Conservation (phyloP, 192 early-diverging fungal species). For the Glomus cerebriforme region DNA sequence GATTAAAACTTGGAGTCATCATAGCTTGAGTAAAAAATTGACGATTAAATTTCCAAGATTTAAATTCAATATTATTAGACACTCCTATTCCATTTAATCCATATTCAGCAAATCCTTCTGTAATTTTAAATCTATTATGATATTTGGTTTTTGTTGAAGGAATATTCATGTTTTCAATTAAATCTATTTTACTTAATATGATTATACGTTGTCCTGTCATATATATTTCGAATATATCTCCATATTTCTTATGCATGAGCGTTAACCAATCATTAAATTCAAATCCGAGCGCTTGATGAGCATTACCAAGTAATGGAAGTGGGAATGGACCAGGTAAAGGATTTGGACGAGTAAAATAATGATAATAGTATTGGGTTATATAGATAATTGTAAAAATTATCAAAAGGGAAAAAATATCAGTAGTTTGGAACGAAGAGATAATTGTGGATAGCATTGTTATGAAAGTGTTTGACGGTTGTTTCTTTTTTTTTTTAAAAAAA, state of each 20-base stretch:
- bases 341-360: constrained; percentile 2
- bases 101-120: not conserved
- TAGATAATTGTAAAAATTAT: too few species aligned
- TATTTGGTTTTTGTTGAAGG: constrained; percentile 5
- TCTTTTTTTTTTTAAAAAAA: too few species aligned
- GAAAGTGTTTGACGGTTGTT: too few species aligned
- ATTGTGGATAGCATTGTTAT: too few species aligned
- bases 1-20: not conserved
- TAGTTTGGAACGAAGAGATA: too few species aligned
- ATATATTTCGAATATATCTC: constrained; percentile 23
- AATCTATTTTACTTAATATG: not conserved
- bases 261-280: not conserved
- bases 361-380: not conserved
- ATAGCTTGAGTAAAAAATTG: constrained; percentile 12
- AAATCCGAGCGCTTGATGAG: not conserved
- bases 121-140: not conserved
- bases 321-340: constrained; percentile 12
- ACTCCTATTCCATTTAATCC: too few species aligned
- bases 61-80: not conserved
- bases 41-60: constrained; percentile 19
- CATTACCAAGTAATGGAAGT: not conserved
- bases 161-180: not conserved
- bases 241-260: constrained; percentile 1
- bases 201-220: not conserved
- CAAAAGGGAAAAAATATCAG: too few species aligned